Evolutionary conservation across 495 filamentous ascomycete species (phyloP), one percentile per base, ranked within the genome.

Genomic region (Recurvomyces mirabilis): DNA sequence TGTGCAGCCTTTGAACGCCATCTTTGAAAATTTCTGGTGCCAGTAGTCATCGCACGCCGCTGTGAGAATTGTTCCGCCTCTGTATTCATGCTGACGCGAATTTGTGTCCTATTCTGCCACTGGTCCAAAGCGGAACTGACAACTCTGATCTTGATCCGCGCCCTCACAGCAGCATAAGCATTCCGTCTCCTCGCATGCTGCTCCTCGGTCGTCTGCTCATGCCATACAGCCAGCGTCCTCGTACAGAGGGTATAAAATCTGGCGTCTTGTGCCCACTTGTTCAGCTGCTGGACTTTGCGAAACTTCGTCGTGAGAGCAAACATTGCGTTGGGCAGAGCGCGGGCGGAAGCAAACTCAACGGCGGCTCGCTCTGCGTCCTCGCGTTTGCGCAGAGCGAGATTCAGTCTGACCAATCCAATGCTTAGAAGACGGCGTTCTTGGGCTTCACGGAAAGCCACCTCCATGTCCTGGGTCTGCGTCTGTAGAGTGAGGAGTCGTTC

Each of bases 201-300:
- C 6, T 72, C 66, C 33, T 70, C 61, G 23, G 68, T 49, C 5
- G 67, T 67, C 12, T 74, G 70, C 34, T 61, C 59, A 36, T 66
- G 68, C 79, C 78, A 84, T 20, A 47, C 47, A 41, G 72, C 76
- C 19, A 79, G 44, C n/a, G 61, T 57, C 46, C 65, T 67, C 13
- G 67, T 74, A 23, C 70, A 64, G 18, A 70, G 42, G 44, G 81
- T 75, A 50, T 78, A 85, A 38, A 74, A 82, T 9, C 63, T 50
- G 9, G 76, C 77, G 56, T 78, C 65, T 7, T 52, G 50, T 15
- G 78, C 68, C 71, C 72, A 73, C 7, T 53, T 61, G 29, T 75
- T 62, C 20, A 82, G 59, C 41, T 73, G 63, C 30, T 56, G 45
- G 3, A 71, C 49, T 52, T 75, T 65, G 13, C 65, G 56, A 19